Evolutionary conservation across 179 eudicot species (phyloP).

Genomic region (Nepenthes alata): DNA sequence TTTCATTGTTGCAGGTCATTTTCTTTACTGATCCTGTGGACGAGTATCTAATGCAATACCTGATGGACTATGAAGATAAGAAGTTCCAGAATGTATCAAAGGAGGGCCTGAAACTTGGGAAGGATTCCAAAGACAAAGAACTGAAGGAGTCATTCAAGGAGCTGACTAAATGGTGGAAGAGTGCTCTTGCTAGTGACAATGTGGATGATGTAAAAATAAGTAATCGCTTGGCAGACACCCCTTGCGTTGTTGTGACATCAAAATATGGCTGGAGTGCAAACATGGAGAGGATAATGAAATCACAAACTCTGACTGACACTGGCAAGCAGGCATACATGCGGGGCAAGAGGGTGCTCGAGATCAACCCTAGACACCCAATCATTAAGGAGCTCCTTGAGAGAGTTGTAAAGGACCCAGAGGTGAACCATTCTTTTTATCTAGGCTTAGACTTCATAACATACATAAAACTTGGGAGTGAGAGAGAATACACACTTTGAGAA

Average conservation of each 20-base stretch:
- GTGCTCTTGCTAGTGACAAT: slow-evolving; percentile 60
- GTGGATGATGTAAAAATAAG: slow-evolving; percentile 93
- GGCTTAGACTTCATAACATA: too few species aligned
- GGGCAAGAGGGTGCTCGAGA: slow-evolving; percentile 94
- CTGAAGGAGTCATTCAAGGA: slow-evolving; percentile 89
- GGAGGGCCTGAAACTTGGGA: slow-evolving; percentile 82
- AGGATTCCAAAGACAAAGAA: slow-evolving; percentile 78
- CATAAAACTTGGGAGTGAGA: too few species aligned
- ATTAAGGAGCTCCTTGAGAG: slow-evolving; percentile 84
- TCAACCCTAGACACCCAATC: slow-evolving; percentile 93
- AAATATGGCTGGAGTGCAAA: slow-evolving; percentile 97
- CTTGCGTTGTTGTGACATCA: slow-evolving; percentile 94
- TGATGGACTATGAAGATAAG: slow-evolving; percentile 94
- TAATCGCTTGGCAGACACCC: slow-evolving; percentile 91
- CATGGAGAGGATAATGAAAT: slow-evolving; percentile 96
- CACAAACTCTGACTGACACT: slow-evolving; percentile 84
- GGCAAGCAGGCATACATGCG: slow-evolving; percentile 92
- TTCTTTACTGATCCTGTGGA: slow-evolving; percentile 96
- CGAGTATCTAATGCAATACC: slow-evolving; percentile 94
- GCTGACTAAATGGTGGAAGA: slow-evolving; percentile 96
- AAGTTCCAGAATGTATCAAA: slow-evolving; percentile 98
- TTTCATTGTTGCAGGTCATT: slow-evolving; percentile 46
- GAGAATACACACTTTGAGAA: too few species aligned
- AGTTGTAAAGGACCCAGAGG: slow-evolving; percentile 79
- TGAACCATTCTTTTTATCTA: slow-evolving; percentile 12